Evolutionary conservation across 371 early-diverging fungal species (phyloP).

Genomic region (Rhizopus arrhizus): DNA sequence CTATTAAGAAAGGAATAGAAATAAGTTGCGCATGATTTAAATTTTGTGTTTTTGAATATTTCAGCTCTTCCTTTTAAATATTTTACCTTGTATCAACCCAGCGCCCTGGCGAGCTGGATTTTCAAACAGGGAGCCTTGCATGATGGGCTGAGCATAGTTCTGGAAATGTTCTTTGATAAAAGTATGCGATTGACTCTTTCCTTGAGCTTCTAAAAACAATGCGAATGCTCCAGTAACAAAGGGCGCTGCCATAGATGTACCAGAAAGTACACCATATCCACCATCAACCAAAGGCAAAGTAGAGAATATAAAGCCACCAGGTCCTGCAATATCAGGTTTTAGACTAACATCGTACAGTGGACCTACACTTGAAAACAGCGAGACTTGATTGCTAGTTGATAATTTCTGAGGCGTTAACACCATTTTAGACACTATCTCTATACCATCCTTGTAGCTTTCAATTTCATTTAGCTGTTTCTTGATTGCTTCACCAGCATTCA

Average conservation of each 20-base stretch:
- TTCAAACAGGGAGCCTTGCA: constrained; percentile 28
- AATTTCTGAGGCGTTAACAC: constrained; percentile 61
- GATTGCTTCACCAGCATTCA: constrained; percentile 13
- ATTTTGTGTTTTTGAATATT: constrained; percentile 1
- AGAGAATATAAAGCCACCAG: constrained; percentile 71
- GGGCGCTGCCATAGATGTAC: constrained; percentile 69
- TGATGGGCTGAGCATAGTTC: constrained; percentile 51
- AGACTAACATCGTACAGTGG: constrained; percentile 32
- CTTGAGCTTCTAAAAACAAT: constrained; percentile 50
- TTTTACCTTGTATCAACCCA: constrained; percentile 70
- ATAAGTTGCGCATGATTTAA: not conserved
- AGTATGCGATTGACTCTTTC: constrained; percentile 19
- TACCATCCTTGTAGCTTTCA: not conserved
- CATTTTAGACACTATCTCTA: constrained; percentile 27
- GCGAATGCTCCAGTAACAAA: constrained; percentile 71
- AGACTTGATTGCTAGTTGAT: constrained; percentile 34
- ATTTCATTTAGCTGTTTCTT: constrained; percentile 7
- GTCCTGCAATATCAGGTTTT: constrained; percentile 62
- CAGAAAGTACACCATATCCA: constrained; percentile 60
- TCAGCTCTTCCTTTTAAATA: not conserved
- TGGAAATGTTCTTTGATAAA: constrained; percentile 42
- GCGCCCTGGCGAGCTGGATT: constrained; percentile 68
- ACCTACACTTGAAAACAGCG: constrained; percentile 49
- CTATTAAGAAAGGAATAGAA: constrained; percentile 12
- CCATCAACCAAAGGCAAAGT: constrained; percentile 49